phyloP scores from a whole-genome alignment of 768 basidiomycete genomes.

The Suillus sp. region DNA sequence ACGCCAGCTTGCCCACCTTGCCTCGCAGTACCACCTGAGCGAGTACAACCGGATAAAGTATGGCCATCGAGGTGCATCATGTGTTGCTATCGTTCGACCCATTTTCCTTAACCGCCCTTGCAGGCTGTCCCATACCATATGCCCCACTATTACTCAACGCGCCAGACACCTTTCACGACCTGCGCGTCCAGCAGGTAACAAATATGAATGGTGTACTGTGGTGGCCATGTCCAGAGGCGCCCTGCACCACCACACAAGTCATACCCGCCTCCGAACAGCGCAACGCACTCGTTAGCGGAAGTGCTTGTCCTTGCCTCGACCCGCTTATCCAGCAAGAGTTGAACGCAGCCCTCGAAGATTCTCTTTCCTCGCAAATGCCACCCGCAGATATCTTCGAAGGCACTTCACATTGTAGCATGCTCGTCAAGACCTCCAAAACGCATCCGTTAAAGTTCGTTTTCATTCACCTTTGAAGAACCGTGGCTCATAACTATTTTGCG shows the following conservation, averaged over 20 bases:
- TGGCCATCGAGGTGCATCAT: slow-evolving; percentile 43
- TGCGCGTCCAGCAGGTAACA: slow-evolving; percentile 53
- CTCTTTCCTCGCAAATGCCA: slow-evolving; percentile 34
- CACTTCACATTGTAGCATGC: slow-evolving; percentile 3
- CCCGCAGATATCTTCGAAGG: slow-evolving; percentile 12
- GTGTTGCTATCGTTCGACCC: not conserved
- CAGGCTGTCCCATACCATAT: slow-evolving; percentile 62
- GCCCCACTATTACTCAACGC: slow-evolving; percentile 62
- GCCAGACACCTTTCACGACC: slow-evolving; percentile 56
- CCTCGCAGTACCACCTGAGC: slow-evolving; percentile 75
- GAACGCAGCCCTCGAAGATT: slow-evolving; percentile 55
- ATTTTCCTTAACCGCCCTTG: slow-evolving; percentile 4
- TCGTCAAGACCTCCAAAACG: slow-evolving; percentile 70
- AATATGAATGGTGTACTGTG: slow-evolving; percentile 43
- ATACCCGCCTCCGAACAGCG: slow-evolving; percentile 28
- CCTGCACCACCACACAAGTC: slow-evolving; percentile 5
- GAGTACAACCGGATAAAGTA: slow-evolving; percentile 73
- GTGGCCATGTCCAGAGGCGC: slow-evolving; percentile 43
- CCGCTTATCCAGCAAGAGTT: slow-evolving; percentile 50
- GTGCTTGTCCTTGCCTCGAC: not conserved
- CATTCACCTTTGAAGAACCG: not conserved
- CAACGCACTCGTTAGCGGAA: slow-evolving; percentile 24
- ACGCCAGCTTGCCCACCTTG: slow-evolving; percentile 53
- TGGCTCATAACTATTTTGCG: not conserved
- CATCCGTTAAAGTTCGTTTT: slow-evolving; percentile 80